phyloP scores from a whole-genome alignment of 139 green algal species.

The Gonium pectorale region DNA sequence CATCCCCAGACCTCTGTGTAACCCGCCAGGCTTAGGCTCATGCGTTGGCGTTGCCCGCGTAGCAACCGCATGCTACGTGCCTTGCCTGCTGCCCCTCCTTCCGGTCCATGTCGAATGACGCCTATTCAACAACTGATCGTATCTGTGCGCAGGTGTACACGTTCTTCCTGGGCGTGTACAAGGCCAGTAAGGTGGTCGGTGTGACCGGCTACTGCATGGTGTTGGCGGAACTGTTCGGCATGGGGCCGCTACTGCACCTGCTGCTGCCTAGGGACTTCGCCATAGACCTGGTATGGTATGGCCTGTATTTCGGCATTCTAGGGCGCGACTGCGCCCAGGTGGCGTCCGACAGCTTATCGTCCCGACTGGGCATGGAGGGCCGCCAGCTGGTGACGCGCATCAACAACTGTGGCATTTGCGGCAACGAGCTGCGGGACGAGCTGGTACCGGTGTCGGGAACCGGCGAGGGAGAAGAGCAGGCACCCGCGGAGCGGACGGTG shows the following conservation, averaged over 20 bases:
- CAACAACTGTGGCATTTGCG: constrained; percentile 87
- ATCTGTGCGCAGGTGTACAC: constrained; percentile 85
- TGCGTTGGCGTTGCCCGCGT: no score
- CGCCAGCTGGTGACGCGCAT: constrained; percentile 55
- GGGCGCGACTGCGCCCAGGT: constrained; percentile 90
- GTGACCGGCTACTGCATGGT: constrained; percentile 79
- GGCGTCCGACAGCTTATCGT: constrained; percentile 66
- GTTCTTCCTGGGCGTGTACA: constrained; percentile 82
- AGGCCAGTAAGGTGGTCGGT: constrained; percentile 68
- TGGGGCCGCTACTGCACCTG: constrained; percentile 59
- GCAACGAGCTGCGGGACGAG: constrained; percentile 66
- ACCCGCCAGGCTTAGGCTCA: no score
- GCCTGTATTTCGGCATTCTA: constrained; percentile 92
- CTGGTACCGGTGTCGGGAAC: constrained; percentile 9
- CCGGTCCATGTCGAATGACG: no score
- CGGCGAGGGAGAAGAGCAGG: neutral
- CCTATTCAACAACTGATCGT: no score
- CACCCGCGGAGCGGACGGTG: constrained; percentile 54
- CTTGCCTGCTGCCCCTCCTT: no score
- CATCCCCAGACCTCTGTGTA: no score
- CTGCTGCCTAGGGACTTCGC: constrained; percentile 41
- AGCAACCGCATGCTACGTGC: no score
- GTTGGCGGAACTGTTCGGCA: constrained; percentile 75
- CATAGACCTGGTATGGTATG: constrained; percentile 80
- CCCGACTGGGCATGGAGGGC: constrained; percentile 63